Evolutionary conservation across 805 yeast species (phyloP).

Genomic region (Teunomyces lycoperdinae): DNA sequence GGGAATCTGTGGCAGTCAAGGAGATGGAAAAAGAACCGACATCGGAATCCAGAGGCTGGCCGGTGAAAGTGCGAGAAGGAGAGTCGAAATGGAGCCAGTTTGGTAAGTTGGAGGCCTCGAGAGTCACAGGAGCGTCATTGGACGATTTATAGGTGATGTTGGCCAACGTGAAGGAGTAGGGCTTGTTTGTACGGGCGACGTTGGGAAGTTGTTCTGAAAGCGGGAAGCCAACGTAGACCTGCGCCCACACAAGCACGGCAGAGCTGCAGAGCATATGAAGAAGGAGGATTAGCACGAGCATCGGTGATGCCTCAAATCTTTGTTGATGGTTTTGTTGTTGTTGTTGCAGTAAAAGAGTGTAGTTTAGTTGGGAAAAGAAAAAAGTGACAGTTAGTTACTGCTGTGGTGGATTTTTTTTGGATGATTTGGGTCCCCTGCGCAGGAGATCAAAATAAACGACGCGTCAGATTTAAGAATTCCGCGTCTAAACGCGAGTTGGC

Average conservation of each 20-base stretch:
- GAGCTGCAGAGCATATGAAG: constrained; percentile 8
- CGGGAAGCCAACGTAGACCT: constrained; percentile 70
- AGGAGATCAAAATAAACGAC: not conserved
- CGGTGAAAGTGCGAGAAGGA: constrained; percentile 57
- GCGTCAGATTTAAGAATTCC: not conserved
- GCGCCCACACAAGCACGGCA: constrained; percentile 25
- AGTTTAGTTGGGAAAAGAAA: not conserved
- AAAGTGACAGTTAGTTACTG: not conserved
- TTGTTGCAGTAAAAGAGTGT: not conserved
- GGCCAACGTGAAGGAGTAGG: constrained; percentile 65
- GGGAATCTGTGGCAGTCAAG: constrained; percentile 65
- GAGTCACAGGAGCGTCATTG: constrained; percentile 41
- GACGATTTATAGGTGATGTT: constrained; percentile 58
- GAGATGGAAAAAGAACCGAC: constrained; percentile 39
- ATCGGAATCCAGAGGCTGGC: constrained; percentile 59
- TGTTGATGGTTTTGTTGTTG: not conserved
- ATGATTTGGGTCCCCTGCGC: not conserved
- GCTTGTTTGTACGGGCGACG: constrained; percentile 69
- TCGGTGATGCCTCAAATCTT: not conserved
- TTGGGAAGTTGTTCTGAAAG: constrained; percentile 81
- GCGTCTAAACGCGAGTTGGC: not conserved
- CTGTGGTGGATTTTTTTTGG: not conserved
- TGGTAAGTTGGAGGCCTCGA: constrained; percentile 62
- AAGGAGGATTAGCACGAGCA: constrained; percentile 10
- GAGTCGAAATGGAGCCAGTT: constrained; percentile 76